Evolutionary conservation across 2,329 filamentous ascomycete species (phyloP), one percentile per base, ranked within the genome.

Genomic region (Thielaviopsis ethacetica): DNA sequence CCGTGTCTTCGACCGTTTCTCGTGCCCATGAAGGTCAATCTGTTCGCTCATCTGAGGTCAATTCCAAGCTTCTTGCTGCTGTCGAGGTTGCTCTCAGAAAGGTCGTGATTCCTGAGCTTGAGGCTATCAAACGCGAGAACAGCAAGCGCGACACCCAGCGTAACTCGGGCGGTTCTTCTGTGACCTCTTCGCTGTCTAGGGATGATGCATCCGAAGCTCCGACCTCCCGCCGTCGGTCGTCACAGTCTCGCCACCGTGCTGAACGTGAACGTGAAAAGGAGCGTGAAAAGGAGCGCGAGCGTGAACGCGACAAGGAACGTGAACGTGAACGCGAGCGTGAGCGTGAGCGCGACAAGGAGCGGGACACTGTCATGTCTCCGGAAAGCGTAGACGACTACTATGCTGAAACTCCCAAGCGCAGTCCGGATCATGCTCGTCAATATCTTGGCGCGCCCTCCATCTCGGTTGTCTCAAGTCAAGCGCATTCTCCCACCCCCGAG

Each of bases 41-140:
- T 38, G 69, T 74, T 61, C 75, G 73, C 24, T 81, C 79, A 27
- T 81, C 78, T 58, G 71, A 73, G 24, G 88, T 88, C 71, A 95
- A 96, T 66, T 91, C 91, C 0, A 93, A 89, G 67, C 74, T 96
- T 1, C 78, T 96, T 1, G 88, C 93, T 66, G 93, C 90, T 0
- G 91, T 96, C 2, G 91, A 96, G 71, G 90, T 95, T 71, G 90
- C 90, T 15, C 95, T 96, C 66, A 84, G 89, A 63, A 81, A 90
- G 54, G 77, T 95, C 55, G 95, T 96, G 57, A 73, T 98, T 2
- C 93, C 93, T 0, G 91, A 98, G 70, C 76, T 98, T 52, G 91
- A 89, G 65, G 88, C 90, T 10, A 75, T 98, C 58, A 96, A 95
- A 70, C 83, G 91, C 65, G 90, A 95, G 67, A 87, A 91, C 68